These are phyloP conservation scores for Cladosporium velox DNA, from an alignment of 2,329 filamentous ascomycete genomes.

Conservation along the genomic window DNA sequence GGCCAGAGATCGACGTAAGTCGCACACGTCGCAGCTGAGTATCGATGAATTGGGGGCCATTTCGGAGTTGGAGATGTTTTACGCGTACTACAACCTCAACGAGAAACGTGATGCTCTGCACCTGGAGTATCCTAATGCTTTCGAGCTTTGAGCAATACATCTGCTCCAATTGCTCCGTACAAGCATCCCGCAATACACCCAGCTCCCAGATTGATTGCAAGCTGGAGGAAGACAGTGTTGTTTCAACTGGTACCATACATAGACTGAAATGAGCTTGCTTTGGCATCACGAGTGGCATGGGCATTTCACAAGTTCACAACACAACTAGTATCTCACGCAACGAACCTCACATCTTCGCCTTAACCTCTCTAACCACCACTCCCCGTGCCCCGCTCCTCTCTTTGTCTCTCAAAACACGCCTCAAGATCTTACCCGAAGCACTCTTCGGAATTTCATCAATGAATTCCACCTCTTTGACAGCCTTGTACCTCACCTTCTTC, in stretches of 20 bases:
- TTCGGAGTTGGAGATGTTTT: background rate
- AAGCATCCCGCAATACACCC: background rate
- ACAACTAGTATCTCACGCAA: background rate
- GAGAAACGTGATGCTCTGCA: background rate
- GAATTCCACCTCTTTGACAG: constrained; percentile 66
- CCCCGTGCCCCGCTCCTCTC: constrained; percentile 38
- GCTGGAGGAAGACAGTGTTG: no score
- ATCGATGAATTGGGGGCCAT: background rate
- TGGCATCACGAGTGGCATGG: background rate
- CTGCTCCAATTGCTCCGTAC: background rate
- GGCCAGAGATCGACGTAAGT: background rate
- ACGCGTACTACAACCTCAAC: background rate
- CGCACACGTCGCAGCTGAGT: background rate
- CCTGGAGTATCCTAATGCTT: background rate
- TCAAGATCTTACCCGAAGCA: constrained; percentile 72
- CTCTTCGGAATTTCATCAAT: constrained; percentile 71
- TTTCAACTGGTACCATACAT: background rate
- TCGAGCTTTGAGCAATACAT: background rate
- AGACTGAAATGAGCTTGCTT: background rate
- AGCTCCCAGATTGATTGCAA: background rate
- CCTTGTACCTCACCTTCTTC: constrained; percentile 70
- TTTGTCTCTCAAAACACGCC: constrained; percentile 58
- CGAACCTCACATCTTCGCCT: constrained; percentile 34
- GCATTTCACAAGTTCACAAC: background rate
- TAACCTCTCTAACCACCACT: constrained; percentile 38